These are phyloP conservation scores for Daucus carota DNA, from an alignment of 129 eudicot species.

Conservation along the genomic window DNA sequence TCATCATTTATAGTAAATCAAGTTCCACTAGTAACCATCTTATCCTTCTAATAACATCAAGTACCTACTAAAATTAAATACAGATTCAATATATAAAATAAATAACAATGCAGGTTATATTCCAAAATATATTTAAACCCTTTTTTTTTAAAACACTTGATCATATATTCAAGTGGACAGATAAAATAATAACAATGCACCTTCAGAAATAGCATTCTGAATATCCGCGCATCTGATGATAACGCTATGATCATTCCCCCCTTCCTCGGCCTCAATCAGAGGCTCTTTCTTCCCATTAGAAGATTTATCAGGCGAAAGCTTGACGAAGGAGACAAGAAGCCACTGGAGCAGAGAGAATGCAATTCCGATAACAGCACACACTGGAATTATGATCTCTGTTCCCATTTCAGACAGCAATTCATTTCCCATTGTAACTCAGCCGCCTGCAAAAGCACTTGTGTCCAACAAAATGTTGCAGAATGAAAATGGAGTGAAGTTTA, in stretches of 20 bases:
- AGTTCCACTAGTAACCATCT: neutral
- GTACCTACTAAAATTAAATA: neutral
- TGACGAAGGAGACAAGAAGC: constrained; percentile 34
- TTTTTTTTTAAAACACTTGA: too few species aligned
- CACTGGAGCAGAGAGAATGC: constrained; percentile 41
- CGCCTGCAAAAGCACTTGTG: neutral
- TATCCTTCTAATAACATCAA: neutral
- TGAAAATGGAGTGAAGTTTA: neutral
- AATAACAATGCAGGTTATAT: neutral
- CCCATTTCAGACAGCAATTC: constrained; percentile 35
- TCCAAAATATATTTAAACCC: neutral
- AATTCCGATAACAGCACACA: constrained; percentile 41
- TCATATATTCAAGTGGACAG: too few species aligned
- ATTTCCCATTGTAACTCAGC: constrained; percentile 10
- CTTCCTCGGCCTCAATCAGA: constrained; percentile 42
- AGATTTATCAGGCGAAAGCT: constrained; percentile 19
- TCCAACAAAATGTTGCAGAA: too few species aligned
- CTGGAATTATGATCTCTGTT: constrained; percentile 40
- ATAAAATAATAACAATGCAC: neutral
- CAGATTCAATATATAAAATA: neutral
- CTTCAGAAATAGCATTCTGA: constrained; percentile 33
- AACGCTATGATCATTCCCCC: constrained; percentile 19
- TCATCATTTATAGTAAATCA: neutral
- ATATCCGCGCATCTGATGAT: constrained; percentile 30
- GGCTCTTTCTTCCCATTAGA: constrained; percentile 12